Evolutionary conservation across 345 rosid genomes (phyloP), one percentile per base, ranked within the genome.

Genomic region (Pistacia integerrima): DNA sequence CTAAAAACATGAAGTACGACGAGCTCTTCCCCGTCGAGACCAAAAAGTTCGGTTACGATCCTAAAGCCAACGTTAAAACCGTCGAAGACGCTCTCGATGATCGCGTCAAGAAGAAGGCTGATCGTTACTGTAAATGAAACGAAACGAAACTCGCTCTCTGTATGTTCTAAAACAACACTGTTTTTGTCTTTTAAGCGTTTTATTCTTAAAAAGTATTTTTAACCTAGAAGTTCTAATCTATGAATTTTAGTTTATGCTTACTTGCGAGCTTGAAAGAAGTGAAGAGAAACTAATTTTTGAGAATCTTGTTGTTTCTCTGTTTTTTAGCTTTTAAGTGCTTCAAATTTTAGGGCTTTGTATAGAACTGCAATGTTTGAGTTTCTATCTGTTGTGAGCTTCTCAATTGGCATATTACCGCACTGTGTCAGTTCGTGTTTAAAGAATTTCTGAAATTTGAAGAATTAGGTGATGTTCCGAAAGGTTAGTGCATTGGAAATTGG

Each of bases 61-160:
- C 93, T 11, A 88, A 94, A 81, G 51, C 85, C 35, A 79, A 74
- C 60, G 77, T 85, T 60, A 88, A 84, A 56, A 75, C 90, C 1
- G 87, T 89, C 1, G 98, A 87, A 80, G 85, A 91, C 17, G 97
- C 95, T 55, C 94, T 94, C n/a, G 97, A 94, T 54, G 98, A 94
- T 77, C 97, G 97, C 18, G 97, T 93, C 64, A 90, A 91, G 89
- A 94, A 93, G 88, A 94, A 94, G 85, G 98, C 97, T 0, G 97
- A 93, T 75, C 97, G 98, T 35, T 94, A 93, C 78, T 94, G 97
- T 80, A 94, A 94, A 88, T 92, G 89, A 71, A 20, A 49, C 20
- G 5, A 38, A 41, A 41, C 46, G 8, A 41, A 41, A 41, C 46
- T 1, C 6, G 1, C 46, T 41, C 10, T 68, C 33, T 73, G 69